Percentiles rank a stretch among this genome's conserved stretches.
Conservation (phyloP, 2,329 filamentous ascomycete genomes). For the Pyrenophora seminiperda region DNA sequence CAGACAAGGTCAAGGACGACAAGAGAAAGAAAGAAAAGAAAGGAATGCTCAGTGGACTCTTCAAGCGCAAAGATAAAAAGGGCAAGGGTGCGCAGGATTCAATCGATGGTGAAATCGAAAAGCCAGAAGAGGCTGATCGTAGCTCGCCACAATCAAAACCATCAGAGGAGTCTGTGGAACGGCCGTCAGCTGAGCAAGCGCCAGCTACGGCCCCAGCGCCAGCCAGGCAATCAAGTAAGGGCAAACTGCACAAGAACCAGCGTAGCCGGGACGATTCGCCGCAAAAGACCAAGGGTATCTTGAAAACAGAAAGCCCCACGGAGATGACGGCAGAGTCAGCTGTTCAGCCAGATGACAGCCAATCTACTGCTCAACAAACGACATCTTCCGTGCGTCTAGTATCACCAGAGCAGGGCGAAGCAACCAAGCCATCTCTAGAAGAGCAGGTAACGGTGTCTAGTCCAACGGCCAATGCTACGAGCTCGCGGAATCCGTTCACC, state of each 20-base stretch:
- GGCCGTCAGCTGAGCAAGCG: slow-evolving; percentile 37
- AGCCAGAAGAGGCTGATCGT: slow-evolving; percentile 46
- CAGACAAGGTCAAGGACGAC: slow-evolving; percentile 70
- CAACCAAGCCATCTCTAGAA: slow-evolving; percentile 17
- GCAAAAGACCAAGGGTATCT: slow-evolving; percentile 39
- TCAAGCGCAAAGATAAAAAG: slow-evolving; percentile 70
- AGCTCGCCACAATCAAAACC: slow-evolving; percentile 43
- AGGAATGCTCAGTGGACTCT: slow-evolving; percentile 72
- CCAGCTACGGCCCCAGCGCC: slow-evolving; percentile 24
- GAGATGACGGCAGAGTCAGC: slow-evolving; percentile 27
- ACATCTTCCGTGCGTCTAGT: slow-evolving; percentile 44
- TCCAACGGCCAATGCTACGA: slow-evolving; percentile 28
- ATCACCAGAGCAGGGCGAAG: slow-evolving; percentile 35
- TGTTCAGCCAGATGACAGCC: slow-evolving; percentile 15
- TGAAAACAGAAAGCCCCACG: slow-evolving; percentile 41
- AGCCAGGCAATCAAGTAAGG: slow-evolving; percentile 44
- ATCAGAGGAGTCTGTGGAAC: slow-evolving; percentile 37
- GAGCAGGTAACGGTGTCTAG: slow-evolving; percentile 29
- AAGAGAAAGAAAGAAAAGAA: slow-evolving; percentile 76
- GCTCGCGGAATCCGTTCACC: slow-evolving; percentile 39
- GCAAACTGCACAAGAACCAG: slow-evolving; percentile 46
- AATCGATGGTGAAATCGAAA: slow-evolving; percentile 53
- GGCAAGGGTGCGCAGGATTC: slow-evolving; percentile 38
- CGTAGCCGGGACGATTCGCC: slow-evolving; percentile 41
- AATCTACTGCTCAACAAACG: slow-evolving; percentile 25